Percentiles rank a stretch among this genome's conserved stretches.
These are phyloP conservation scores for Orbilia ellipsospora DNA, from an alignment of 2,329 filamentous ascomycete genomes.

Conservation along the genomic window DNA sequence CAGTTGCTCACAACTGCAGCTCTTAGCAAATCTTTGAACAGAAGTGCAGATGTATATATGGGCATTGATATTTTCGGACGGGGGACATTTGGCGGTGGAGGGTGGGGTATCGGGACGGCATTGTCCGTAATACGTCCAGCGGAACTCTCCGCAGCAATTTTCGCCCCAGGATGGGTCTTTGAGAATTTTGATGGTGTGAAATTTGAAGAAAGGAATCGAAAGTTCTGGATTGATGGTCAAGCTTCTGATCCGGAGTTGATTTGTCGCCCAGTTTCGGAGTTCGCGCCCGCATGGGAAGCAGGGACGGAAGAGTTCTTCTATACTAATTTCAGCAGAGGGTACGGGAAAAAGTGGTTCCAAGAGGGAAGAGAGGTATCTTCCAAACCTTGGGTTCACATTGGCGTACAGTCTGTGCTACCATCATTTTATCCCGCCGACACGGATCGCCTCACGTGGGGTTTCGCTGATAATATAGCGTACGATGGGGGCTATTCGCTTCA, in stretches of 20 bases:
- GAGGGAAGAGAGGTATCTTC: constrained; percentile 56
- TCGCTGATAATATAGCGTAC: constrained; percentile 54
- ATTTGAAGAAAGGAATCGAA: constrained; percentile 57
- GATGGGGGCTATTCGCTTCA: constrained; percentile 56
- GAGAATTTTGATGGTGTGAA: constrained; percentile 63
- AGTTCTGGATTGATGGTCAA: constrained; percentile 57
- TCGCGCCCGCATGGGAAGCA: constrained; percentile 43
- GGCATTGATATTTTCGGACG: constrained; percentile 66
- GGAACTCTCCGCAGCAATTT: constrained; percentile 63
- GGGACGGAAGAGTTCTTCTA: constrained; percentile 57
- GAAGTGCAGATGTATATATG: constrained; percentile 61
- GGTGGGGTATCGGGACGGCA: constrained; percentile 59
- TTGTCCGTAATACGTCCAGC: constrained; percentile 61
- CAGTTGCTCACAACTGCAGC: constrained; percentile 58
- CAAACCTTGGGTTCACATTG: constrained; percentile 58
- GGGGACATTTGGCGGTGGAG: constrained; percentile 60
- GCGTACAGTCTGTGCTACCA: constrained; percentile 57
- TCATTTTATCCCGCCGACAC: constrained; percentile 49
- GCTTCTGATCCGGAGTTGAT: constrained; percentile 32
- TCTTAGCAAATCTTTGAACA: constrained; percentile 57
- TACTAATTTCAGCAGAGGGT: constrained; percentile 58
- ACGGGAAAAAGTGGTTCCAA: constrained; percentile 57
- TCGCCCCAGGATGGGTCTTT: constrained; percentile 65
- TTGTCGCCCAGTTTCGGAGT: constrained; percentile 56
- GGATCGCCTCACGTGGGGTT: constrained; percentile 55